Evolutionary conservation across 2,329 filamentous ascomycete species (phyloP), one percentile per base, ranked within the genome.

Genomic region (Karstenula rhodostoma): DNA sequence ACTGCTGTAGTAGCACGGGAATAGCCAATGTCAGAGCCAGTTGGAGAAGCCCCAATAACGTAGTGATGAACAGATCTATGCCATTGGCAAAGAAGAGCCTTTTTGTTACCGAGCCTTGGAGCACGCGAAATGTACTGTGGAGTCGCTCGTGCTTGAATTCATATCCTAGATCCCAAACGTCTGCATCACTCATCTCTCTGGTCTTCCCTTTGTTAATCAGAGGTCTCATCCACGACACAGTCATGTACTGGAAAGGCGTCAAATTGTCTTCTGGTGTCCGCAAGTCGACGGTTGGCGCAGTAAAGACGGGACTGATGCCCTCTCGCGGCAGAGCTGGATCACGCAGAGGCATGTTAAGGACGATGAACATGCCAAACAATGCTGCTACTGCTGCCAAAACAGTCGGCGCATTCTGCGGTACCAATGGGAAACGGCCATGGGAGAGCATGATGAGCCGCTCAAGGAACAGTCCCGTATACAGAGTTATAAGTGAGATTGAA

Each of bases 91-190:
- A 80, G 32, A 94, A 72, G 0, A 96, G 78, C 4, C 92, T 86
- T 23, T 79, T 81, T 2, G 94, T 83, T 1, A 97, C 88, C 0
- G 89, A 90, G 0, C 93, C 93, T 46, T 82, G 81, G 10, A 96
- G 82, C 49, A 89, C 86, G 46, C 90, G 86, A 68, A 97, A 97
- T 3, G 87, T 85, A 46, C 87, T 83, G 73, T 96, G 92, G 0
- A 97, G 83, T 1, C 88, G 83, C 35, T 81, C 84, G 73, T 97
- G 93, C 69, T 96, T 93, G 63, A 94, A 96, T 56, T 95, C 90
- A 67, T 88, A 91, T 0, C 89, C 88, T 0, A 97, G 79, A 42
- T 85, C 81, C 93, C 93, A 97, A 1, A 97, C 90, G 72, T 97
- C 92, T 40, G 89, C 85, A 42, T 93, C 89, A 37, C 93, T 81